Base-by-base conservation (phyloP, 2,329 filamentous ascomycete species). In the Ceratocystis ficicola region DNA sequence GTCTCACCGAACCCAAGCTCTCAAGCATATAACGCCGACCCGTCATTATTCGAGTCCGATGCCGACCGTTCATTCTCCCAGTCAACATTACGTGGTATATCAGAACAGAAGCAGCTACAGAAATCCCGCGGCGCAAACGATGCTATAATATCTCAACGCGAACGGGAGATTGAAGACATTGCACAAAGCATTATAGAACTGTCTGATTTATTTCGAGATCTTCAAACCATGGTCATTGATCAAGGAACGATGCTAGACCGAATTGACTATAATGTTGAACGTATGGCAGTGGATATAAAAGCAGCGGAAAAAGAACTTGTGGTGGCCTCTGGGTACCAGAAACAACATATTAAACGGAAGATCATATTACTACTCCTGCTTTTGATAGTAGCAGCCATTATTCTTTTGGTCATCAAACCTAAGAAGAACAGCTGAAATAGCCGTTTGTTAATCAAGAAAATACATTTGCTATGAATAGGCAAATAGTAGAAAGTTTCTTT, bases 121-220 rank as follows among this genome's bases (percentile, higher is more conserved):
- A 64, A 65, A 64, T 41, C 57, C 10, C 66, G 64, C n/a, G 64
- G 66, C 20, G 66, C 66, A 86, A 91, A 95, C 72, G 93, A 97
- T 73, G 81, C 86, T 2, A 85, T 85, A 46, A 97, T 99, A 71
- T 84, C 87, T 68, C 94, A 97, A 74, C 89, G 94, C 69, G 94
- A 99, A 76, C 86, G 89, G 50, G 94, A 97, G 75, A 99, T 99
- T 72, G 95, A 95, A 73, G 92, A 96, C 71, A 99, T 99, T 69
- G 94, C 94, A 1, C 92, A 96, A 74, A 93, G 94, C 67, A 97
- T 99, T 75, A 97, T 99, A 72, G 93, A 97, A 73, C 80, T 99
- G 6, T 90, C 93, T 3, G 94, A 96, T 74, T 90, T 99, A 63
- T 99, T 99, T 78, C 90, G 95, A 69, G 94, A 99, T 72, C 79